These are phyloP conservation scores for Pseudocercospora fijiensis DNA, from an alignment of 2,329 filamentous ascomycete genomes.

Conservation along the genomic window DNA sequence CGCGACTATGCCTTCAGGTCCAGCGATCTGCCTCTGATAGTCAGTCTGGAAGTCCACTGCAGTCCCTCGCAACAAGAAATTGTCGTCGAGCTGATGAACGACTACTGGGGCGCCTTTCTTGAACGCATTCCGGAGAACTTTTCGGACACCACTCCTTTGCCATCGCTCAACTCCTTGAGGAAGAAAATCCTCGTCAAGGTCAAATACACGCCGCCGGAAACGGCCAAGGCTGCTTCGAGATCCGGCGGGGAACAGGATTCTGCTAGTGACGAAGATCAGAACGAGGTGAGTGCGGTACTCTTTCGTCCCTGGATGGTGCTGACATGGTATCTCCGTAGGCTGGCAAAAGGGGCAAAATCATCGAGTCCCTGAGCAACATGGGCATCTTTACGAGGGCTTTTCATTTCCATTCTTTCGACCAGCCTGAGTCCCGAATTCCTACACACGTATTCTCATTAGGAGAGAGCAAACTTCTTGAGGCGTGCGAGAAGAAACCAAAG, in stretches of 20 bases:
- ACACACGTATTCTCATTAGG: slow-evolving; percentile 65
- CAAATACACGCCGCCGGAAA: slow-evolving; percentile 47
- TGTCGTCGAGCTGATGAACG: slow-evolving; percentile 87
- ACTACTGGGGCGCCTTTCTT: slow-evolving; percentile 76
- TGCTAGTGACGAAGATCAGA: slow-evolving; percentile 42
- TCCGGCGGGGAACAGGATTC: slow-evolving; percentile 29
- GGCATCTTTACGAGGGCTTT: slow-evolving; percentile 86
- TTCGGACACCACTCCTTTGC: slow-evolving; percentile 62
- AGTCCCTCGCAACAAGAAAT: slow-evolving; percentile 77
- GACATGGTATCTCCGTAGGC: slow-evolving; percentile 26
- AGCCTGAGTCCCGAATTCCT: slow-evolving; percentile 57
- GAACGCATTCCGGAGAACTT: slow-evolving; percentile 56
- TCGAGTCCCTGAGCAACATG: slow-evolving; percentile 68
- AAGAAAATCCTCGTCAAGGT: slow-evolving; percentile 69
- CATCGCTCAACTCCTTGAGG: slow-evolving; percentile 63
- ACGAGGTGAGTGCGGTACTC: background rate
- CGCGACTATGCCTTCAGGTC: slow-evolving; percentile 73
- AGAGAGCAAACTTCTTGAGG: slow-evolving; percentile 65
- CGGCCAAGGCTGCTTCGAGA: slow-evolving; percentile 26
- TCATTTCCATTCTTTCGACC: slow-evolving; percentile 71
- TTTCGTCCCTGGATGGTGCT: background rate
- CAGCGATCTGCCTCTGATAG: slow-evolving; percentile 75
- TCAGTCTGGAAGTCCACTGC: slow-evolving; percentile 90
- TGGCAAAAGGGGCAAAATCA: slow-evolving; percentile 59
- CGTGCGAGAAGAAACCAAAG: slow-evolving; percentile 55